phyloP scores from a whole-genome alignment of 495 filamentous ascomycete species.

The Hypoxylon subgilvum region DNA sequence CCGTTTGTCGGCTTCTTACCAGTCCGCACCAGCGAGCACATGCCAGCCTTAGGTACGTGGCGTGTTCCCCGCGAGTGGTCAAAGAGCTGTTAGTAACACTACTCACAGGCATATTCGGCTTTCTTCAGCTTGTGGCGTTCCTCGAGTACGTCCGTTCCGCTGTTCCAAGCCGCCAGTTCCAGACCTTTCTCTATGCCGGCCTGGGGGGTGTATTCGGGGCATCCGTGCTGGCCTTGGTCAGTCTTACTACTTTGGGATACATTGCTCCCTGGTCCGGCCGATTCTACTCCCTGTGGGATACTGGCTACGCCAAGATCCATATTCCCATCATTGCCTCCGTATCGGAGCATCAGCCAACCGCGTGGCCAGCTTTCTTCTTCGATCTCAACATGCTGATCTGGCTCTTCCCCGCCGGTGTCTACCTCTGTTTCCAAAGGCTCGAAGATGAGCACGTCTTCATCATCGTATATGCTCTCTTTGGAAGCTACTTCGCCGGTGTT shows the following conservation, averaged over 20 bases:
- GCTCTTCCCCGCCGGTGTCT: constrained; percentile 98
- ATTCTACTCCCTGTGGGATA: constrained; percentile 99
- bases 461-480: constrained; percentile 92
- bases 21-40: constrained; percentile 96
- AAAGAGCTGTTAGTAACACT: not conserved
- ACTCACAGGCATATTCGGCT: constrained; percentile 72
- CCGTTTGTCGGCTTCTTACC: constrained; percentile 98
- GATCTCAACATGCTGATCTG: constrained; percentile 98
- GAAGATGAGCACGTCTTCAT: constrained; percentile 98
- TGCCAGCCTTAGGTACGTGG: constrained; percentile 79
- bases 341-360: constrained; percentile 98
- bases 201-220: constrained; percentile 73
- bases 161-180: constrained; percentile 91
- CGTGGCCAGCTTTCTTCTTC: constrained; percentile 99
- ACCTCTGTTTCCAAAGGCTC: constrained; percentile 93
- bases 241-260: constrained; percentile 82
- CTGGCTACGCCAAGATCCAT: constrained; percentile 98
- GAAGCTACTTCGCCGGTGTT: constrained; percentile 98
- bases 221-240: constrained; percentile 67
- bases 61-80: not conserved
- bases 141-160: constrained; percentile 87
- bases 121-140: constrained; percentile 92
- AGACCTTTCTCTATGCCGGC: constrained; percentile 79
- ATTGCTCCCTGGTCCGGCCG: constrained; percentile 98
- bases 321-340: constrained; percentile 99